Evolutionary conservation across 2,329 filamentous ascomycete genomes (phyloP).

Genomic region (Penicillium sp.): DNA sequence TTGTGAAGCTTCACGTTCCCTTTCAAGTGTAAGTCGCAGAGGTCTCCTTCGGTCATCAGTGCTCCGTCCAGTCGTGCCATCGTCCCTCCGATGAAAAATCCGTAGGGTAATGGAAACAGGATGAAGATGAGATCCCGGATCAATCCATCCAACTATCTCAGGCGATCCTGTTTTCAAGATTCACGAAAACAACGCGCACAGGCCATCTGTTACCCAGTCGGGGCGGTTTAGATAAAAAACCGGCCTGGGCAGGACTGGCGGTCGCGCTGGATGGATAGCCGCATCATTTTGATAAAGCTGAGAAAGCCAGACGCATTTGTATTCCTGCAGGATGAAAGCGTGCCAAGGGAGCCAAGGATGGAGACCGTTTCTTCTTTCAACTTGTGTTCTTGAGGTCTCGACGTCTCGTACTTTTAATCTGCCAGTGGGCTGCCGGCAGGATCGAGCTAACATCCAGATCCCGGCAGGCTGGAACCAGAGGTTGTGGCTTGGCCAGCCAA

Average conservation of each 20-base stretch:
- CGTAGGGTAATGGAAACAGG: background rate
- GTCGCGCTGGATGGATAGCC: slow-evolving; percentile 1
- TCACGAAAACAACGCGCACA: background rate
- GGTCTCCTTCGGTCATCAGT: slow-evolving; percentile 3
- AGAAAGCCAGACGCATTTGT: slow-evolving; percentile 3
- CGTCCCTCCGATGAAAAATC: background rate
- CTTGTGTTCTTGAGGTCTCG: slow-evolving; percentile 2
- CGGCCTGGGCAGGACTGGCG: slow-evolving; percentile 16
- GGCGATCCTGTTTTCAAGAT: slow-evolving; percentile 5
- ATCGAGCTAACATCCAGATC: slow-evolving; percentile 4
- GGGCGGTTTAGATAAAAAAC: slow-evolving; percentile 12
- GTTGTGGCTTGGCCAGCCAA: slow-evolving; percentile 16
- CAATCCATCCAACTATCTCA: background rate
- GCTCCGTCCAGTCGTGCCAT: slow-evolving; percentile 2
- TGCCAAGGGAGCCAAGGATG: slow-evolving; percentile 18
- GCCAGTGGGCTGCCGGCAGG: background rate
- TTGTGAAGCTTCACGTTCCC: background rate
- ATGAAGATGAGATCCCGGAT: background rate
- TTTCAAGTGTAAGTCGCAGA: background rate
- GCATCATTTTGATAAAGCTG: slow-evolving; percentile 9
- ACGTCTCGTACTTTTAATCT: slow-evolving; percentile 4
- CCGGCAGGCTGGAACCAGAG: slow-evolving; percentile 11
- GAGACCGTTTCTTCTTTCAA: slow-evolving; percentile 20
- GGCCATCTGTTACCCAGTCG: slow-evolving; percentile 7
- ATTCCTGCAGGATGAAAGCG: slow-evolving; percentile 6